Percentiles rank a stretch among this genome's conserved stretches.
Conservation (phyloP, 257 asterid species). For the Solanum medicagineum region DNA sequence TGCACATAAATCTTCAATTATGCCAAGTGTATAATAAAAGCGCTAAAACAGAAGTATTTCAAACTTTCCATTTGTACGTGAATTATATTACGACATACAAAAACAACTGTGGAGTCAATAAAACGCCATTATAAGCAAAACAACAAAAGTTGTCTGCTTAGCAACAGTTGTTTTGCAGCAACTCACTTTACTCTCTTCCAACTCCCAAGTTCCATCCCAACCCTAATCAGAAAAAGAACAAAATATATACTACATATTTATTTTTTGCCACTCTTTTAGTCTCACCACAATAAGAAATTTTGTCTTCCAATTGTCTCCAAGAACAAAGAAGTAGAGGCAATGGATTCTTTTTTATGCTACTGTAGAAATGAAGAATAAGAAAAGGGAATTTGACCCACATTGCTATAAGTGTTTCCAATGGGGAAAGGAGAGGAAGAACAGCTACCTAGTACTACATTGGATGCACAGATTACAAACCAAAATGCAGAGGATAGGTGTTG, state of each 20-base stretch:
- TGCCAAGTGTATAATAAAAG: too few relatives aligned
- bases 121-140: neutral
- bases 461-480: conserved; percentile 33
- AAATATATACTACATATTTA: neutral
- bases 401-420: conserved; percentile 42
- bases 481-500: conserved; percentile 19
- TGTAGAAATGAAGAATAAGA: conserved; percentile 32
- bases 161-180: neutral
- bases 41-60: neutral
- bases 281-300: conserved; percentile 2
- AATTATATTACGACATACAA: neutral
- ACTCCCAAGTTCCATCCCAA: neutral
- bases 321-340: conserved; percentile 2
- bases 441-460: conserved; percentile 23
- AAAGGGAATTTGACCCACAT: conserved; percentile 31
- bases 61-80: neutral
- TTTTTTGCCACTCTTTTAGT: conserved; percentile 27
- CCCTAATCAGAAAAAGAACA: neutral
- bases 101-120: neutral
- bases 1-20: too few relatives aligned
- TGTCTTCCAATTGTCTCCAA: neutral
- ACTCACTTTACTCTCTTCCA: neutral
- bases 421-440: conserved; percentile 63
- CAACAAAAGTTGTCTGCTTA: neutral
- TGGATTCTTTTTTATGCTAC: conserved; percentile 18